These are phyloP conservation scores for Aspergillus conjunctus DNA, from an alignment of 495 filamentous ascomycete genomes.

Conservation along the genomic window DNA sequence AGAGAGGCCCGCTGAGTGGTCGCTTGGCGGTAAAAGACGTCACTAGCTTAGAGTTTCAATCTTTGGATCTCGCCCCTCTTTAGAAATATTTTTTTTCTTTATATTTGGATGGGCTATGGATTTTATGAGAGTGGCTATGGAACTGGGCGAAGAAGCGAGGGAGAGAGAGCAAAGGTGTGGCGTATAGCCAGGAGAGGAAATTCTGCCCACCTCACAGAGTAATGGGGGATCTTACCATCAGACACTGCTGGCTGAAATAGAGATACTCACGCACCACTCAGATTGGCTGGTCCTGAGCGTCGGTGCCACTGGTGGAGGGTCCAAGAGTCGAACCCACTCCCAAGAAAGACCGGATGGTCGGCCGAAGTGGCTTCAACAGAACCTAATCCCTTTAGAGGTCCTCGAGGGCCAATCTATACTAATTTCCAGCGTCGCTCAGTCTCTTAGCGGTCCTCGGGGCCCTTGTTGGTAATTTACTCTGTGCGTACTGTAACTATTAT, in stretches of 20 bases:
- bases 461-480: slow-evolving; percentile 1
- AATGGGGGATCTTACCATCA: slow-evolving; percentile 2
- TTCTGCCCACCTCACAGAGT: not conserved
- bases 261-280: not conserved
- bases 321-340: slow-evolving; percentile 15
- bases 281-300: not conserved
- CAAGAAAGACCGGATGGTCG: slow-evolving; percentile 19
- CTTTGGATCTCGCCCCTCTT: not conserved
- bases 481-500: not conserved
- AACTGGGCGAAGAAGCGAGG: not conserved
- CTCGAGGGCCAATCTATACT: not conserved
- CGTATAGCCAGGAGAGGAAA: not conserved
- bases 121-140: not conserved
- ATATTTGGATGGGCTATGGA: not conserved
- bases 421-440: not conserved
- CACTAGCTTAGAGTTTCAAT: slow-evolving; percentile 1
- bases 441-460: not conserved
- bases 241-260: not conserved
- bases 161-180: not conserved
- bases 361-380: slow-evolving; percentile 22
- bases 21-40: slow-evolving; percentile 16
- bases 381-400: not conserved
- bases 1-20: slow-evolving; percentile 12
- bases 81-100: not conserved
- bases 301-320: slow-evolving; percentile 18